Percentiles rank a stretch among this genome's conserved stretches.
phyloP scores from a whole-genome alignment of 805 yeast genomes.

The Wickerhamia fluorescens region DNA sequence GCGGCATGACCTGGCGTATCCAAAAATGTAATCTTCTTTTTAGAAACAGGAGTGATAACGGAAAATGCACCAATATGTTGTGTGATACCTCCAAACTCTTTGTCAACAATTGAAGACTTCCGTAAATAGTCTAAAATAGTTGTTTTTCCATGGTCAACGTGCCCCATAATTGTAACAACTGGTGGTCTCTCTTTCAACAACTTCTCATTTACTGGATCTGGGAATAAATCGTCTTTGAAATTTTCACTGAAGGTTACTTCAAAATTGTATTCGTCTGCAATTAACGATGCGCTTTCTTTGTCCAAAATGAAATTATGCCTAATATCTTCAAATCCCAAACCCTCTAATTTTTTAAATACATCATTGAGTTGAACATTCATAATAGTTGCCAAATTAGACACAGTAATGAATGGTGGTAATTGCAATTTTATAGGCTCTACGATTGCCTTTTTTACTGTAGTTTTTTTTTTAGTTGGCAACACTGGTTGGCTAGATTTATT shows the following conservation, averaged over 20 bases:
- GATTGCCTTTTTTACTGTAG: constrained; percentile 2
- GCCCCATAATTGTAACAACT: constrained; percentile 96
- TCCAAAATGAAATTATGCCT: constrained; percentile 78
- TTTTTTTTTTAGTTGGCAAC: constrained; percentile 3
- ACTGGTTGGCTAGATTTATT: constrained; percentile 3
- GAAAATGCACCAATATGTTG: constrained; percentile 98
- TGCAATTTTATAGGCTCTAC: constrained; percentile 21
- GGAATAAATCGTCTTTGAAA: constrained; percentile 54
- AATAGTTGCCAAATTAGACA: constrained; percentile 70
- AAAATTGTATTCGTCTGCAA: constrained; percentile 85
- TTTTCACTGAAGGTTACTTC: constrained; percentile 51
- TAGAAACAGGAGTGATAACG: constrained; percentile 68
- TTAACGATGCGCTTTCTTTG: constrained; percentile 74
- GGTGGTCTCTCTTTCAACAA: constrained; percentile 72
- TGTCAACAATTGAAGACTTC: constrained; percentile 73
- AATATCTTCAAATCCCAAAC: constrained; percentile 65
- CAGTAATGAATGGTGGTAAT: constrained; percentile 76
- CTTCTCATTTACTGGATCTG: constrained; percentile 41
- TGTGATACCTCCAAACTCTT: constrained; percentile 94
- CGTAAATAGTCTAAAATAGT: constrained; percentile 84
- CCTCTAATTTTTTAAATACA: constrained; percentile 50
- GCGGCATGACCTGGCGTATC: constrained; percentile 99
- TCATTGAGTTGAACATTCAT: constrained; percentile 58
- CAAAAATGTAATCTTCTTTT: constrained; percentile 75
- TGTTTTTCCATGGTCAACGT: constrained; percentile 97